phyloP scores from a whole-genome alignment of 2,329 filamentous ascomycete genomes.

The Reticulascus tulasneorum region DNA sequence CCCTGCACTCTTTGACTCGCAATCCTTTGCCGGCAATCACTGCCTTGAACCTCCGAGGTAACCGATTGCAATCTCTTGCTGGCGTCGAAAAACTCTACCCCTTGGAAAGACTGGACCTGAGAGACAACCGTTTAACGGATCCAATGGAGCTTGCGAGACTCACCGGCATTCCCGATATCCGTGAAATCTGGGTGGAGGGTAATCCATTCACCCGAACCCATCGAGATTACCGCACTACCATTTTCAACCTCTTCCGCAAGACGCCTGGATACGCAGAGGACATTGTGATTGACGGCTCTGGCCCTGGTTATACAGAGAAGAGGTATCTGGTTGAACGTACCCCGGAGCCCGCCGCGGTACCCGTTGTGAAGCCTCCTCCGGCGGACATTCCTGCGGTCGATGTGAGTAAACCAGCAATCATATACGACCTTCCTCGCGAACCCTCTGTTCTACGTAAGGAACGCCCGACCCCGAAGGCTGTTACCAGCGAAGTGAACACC shows the following conservation, averaged over 20 bases:
- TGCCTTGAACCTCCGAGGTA: constrained; percentile 84
- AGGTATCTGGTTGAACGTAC: constrained; percentile 79
- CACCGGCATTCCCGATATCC: constrained; percentile 85
- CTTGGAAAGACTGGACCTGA: constrained; percentile 82
- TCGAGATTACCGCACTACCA: constrained; percentile 76
- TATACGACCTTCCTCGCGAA: constrained; percentile 49
- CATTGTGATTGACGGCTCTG: constrained; percentile 79
- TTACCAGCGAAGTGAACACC: constrained; percentile 55
- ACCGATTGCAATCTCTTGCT: constrained; percentile 80
- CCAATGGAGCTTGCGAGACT: constrained; percentile 85
- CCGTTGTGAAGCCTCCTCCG: constrained; percentile 68
- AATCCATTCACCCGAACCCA: constrained; percentile 92
- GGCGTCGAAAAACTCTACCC: constrained; percentile 87
- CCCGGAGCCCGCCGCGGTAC: constrained; percentile 70
- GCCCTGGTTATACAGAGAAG: constrained; percentile 80
- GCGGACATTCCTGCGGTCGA: constrained; percentile 61
- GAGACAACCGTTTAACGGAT: constrained; percentile 88
- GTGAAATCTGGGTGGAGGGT: constrained; percentile 86
- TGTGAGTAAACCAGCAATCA: constrained; percentile 63
- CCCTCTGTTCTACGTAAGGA: constrained; percentile 56
- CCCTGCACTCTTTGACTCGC: constrained; percentile 78
- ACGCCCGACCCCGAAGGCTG: constrained; percentile 45
- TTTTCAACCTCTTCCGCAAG: constrained; percentile 93
- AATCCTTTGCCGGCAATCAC: constrained; percentile 91
- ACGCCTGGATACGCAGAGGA: constrained; percentile 89